Evolutionary conservation across 2,329 filamentous ascomycete species (phyloP).

Genomic region (Penicillium sp.): DNA sequence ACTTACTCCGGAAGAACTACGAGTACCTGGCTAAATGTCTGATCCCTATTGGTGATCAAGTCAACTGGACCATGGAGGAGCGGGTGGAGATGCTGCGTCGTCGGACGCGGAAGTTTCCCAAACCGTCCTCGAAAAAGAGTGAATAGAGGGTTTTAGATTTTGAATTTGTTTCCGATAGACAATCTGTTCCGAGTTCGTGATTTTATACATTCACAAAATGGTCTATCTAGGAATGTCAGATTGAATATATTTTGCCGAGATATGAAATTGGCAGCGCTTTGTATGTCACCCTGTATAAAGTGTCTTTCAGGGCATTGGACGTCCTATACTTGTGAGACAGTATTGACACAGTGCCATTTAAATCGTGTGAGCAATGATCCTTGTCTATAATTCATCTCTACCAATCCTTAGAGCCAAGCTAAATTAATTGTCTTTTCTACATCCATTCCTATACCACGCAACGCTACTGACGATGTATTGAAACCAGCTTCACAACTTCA

Average conservation of each 20-base stretch:
- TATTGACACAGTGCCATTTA: background rate
- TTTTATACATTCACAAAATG: background rate
- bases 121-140: conserved; percentile 12
- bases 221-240: background rate
- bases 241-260: background rate
- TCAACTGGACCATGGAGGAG: conserved; percentile 62
- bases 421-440: background rate
- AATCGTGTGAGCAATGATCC: background rate
- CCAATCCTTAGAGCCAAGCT: background rate
- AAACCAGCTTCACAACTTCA: no score
- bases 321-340: background rate
- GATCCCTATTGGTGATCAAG: conserved; percentile 71
- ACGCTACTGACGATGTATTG: no score
- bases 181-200: background rate
- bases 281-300: no score
- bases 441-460: no score
- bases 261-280: background rate
- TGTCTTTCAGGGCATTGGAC: background rate
- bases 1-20: conserved; percentile 69
- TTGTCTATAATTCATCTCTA: background rate
- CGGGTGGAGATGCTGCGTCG: conserved; percentile 60
- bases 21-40: conserved; percentile 64
- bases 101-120: conserved; percentile 63
- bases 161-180: background rate
- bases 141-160: conserved; percentile 53